Evolutionary conservation across 495 filamentous ascomycete species (phyloP).

Genomic region (Xanthoparmelia taractica): DNA sequence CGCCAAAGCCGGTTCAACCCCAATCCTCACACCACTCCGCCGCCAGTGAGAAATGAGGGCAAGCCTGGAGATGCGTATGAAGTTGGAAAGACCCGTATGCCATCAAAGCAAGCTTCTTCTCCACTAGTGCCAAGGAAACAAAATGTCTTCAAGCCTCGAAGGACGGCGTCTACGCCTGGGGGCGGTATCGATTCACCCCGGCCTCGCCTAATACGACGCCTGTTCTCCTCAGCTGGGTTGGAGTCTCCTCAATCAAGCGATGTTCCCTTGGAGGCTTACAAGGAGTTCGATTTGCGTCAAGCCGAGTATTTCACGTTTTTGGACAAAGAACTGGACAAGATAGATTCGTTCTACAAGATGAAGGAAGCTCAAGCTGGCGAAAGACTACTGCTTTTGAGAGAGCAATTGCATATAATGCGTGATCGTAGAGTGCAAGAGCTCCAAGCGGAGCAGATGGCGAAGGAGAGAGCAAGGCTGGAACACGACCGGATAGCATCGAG

Average conservation of each 20-base stretch:
- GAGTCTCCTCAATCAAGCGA: constrained; percentile 29
- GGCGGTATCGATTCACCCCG: neutral
- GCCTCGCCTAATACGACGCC: constrained; percentile 32
- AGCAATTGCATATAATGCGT: constrained; percentile 82
- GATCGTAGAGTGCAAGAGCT: constrained; percentile 69
- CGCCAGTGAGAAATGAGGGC: constrained; percentile 15
- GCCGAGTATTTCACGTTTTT: constrained; percentile 74
- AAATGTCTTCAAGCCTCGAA: constrained; percentile 27
- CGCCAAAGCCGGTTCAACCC: constrained; percentile 23
- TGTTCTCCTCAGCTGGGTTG: constrained; percentile 35
- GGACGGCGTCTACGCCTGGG: constrained; percentile 23
- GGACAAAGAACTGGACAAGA: constrained; percentile 72
- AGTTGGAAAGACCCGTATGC: constrained; percentile 32
- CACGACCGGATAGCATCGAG: constrained; percentile 12
- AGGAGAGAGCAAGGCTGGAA: constrained; percentile 28
- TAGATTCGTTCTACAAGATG: constrained; percentile 72
- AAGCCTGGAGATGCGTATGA: constrained; percentile 35
- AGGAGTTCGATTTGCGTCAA: constrained; percentile 52
- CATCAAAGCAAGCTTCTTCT: constrained; percentile 26
- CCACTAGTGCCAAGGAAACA: constrained; percentile 28
- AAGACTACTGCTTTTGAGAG: constrained; percentile 59
- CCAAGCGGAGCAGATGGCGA: constrained; percentile 32
- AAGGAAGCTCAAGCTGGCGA: constrained; percentile 74
- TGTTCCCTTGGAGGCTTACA: constrained; percentile 40
- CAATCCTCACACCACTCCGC: constrained; percentile 23